Base-by-base conservation (phyloP, 768 basidiomycete species). In the Rhizopogon roseolus region DNA sequence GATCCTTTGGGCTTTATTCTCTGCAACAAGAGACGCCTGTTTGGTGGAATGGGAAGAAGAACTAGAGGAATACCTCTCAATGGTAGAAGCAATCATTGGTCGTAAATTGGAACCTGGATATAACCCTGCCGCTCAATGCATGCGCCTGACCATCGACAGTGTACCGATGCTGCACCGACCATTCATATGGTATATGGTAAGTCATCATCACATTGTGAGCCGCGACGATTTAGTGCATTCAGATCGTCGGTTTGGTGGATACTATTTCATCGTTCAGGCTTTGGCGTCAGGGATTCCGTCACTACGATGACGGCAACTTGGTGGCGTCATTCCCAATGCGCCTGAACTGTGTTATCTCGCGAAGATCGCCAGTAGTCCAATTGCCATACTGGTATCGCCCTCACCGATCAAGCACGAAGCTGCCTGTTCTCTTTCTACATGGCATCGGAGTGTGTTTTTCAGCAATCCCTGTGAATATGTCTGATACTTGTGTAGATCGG, bases 1-100 rank as follows among this genome's bases (percentile, higher is more conserved):
- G 85, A 63, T 86, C n/a, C 70, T 82, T 6, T 87, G 84, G 84
- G 79, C 82, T 0, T 55, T 86, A 22, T 86, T 85, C 62, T 76
- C 76, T 1, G 65, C 71, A 3, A 66, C 74, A 5, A 61, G 66
- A 28, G 61, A 68, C 5, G 61, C 68, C 9, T 43, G 57, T 4
- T 50, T 57, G 19, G 55, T 69, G 16, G 75, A 73, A 37, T 81
- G 80, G 75, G 61, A 67, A 13, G 79, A 79, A 2, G 85, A 85
- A 61, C 59, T 86, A 2, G 69, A 74, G 8, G 70, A 62, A 17
- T 86, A 85, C 59, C 49, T 81, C 2, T 45, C 62, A 5, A 54
- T 38, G 6, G 60, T 82, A 19, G 80, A 82, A 62, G 56, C 57
- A 1, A 54, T 66, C 14, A 52, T 80, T 4, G 80, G 79, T 9